Percentiles rank a stretch among this genome's conserved stretches.
Conservation (phyloP, 2,329 filamentous ascomycete species). For the Arthroderma sp. region DNA sequence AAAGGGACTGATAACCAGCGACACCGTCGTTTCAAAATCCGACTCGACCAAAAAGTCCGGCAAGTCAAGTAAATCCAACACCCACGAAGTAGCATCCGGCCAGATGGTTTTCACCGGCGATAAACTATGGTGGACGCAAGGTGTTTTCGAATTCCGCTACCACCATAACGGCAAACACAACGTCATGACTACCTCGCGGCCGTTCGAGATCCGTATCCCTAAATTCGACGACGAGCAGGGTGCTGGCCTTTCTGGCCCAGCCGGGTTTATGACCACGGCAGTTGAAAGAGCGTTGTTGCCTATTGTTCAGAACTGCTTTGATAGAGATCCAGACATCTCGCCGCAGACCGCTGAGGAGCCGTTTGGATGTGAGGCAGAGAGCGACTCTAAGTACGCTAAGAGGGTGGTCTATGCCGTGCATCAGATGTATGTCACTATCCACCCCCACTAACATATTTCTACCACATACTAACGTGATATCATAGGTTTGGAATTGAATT, state of each 20-base stretch:
- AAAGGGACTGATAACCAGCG: constrained; percentile 59
- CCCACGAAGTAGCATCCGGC: constrained; percentile 54
- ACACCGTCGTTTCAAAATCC: constrained; percentile 44
- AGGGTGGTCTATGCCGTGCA: constrained; percentile 87
- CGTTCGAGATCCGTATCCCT: constrained; percentile 78
- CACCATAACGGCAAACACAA: constrained; percentile 88
- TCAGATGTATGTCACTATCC: constrained; percentile 56
- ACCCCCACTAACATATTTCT: background rate
- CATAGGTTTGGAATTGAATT: constrained; percentile 79
- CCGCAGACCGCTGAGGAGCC: constrained; percentile 65
- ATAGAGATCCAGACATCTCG: constrained; percentile 81
- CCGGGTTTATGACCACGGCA: constrained; percentile 44
- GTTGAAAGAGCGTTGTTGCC: constrained; percentile 70
- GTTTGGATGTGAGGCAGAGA: constrained; percentile 74
- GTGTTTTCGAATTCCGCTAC: constrained; percentile 93
- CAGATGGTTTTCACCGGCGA: constrained; percentile 83
- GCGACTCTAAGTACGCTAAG: constrained; percentile 78
- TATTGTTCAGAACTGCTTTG: constrained; percentile 81
- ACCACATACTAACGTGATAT: background rate
- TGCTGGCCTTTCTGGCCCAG: background rate
- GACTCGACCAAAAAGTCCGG: constrained; percentile 30
- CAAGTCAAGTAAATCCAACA: constrained; percentile 20
- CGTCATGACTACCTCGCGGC: constrained; percentile 85
- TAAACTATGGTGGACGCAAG: constrained; percentile 94
- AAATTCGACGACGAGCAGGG: constrained; percentile 66